Conservation (phyloP, 805 yeast genomes). For the Metschnikowia drakensbergensis region DNA sequence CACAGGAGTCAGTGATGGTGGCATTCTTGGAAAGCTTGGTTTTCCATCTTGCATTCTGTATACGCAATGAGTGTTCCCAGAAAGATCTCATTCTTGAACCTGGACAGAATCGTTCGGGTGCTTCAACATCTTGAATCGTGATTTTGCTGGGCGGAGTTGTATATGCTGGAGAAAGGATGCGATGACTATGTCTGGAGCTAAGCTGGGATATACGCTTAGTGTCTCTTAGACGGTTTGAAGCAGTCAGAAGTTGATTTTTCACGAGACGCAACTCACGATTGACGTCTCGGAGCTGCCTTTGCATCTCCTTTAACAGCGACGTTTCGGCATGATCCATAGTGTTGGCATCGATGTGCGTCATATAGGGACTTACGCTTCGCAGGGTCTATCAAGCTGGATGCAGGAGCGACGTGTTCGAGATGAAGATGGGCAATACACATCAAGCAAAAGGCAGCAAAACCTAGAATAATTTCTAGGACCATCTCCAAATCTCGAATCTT, state of each 20-base stretch:
- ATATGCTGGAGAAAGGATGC: not conserved
- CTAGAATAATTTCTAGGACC: not conserved
- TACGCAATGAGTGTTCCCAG: not conserved
- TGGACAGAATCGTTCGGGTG: not conserved
- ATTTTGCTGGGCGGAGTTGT: not conserved
- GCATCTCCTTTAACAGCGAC: not conserved
- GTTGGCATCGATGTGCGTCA: not conserved
- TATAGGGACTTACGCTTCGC: not conserved
- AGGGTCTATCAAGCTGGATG: not conserved
- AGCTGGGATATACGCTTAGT: not conserved
- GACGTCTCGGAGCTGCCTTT: not conserved
- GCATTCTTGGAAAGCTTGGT: slow-evolving; percentile 25
- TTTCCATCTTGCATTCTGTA: slow-evolving; percentile 8
- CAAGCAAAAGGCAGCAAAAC: too few species aligned
- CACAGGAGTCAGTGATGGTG: slow-evolving; percentile 40
- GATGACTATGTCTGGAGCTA: not conserved
- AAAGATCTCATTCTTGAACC: not conserved
- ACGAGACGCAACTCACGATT: not conserved
- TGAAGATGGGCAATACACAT: not conserved
- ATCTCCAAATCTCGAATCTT: too few species aligned
- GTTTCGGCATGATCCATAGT: not conserved
- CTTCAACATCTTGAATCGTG: not conserved
- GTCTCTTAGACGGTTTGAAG: not conserved
- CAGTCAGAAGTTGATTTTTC: not conserved
- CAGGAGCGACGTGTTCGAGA: not conserved